These are phyloP conservation scores for Encephalitozoon intestinalis DNA, from an alignment of 371 early-diverging fungal genomes.

Conservation along the genomic window DNA sequence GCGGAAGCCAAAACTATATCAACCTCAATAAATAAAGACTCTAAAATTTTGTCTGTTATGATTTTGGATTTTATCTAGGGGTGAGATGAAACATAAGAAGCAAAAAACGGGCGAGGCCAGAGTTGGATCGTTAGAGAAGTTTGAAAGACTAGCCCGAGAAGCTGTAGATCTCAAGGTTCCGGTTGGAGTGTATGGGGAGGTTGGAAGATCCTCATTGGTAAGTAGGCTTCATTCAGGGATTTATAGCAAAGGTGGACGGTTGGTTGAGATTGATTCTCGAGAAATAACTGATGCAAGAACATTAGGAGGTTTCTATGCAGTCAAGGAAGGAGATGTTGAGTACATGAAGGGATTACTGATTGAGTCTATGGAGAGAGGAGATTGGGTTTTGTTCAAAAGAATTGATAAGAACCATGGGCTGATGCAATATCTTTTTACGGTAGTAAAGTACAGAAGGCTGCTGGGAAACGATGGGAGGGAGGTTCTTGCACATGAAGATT, in stretches of 20 bases:
- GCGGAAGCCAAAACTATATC: not conserved
- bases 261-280: constrained; percentile 34
- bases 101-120: not conserved
- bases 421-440: constrained; percentile 27
- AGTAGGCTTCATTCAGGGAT: not conserved
- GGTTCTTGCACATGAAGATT: constrained; percentile 15
- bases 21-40: not conserved
- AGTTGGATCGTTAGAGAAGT: not conserved
- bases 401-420: constrained; percentile 68
- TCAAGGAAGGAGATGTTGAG: constrained; percentile 68
- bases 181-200: constrained; percentile 26
- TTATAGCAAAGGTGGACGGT: not conserved
- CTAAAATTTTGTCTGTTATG: not conserved
- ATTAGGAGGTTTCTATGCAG: constrained; percentile 40
- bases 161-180: constrained; percentile 11
- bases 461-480: constrained; percentile 4
- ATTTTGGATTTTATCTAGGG: not conserved
- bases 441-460: constrained; percentile 28
- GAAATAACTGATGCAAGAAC: constrained; percentile 46
- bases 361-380: constrained; percentile 75
- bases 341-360: constrained; percentile 85
- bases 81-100: constrained; percentile 11
- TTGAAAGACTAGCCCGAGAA: not conserved
- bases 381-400: constrained; percentile 90
- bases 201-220: constrained; percentile 16